Evolutionary conservation across 306 rosid species (phyloP).

Genomic region (Trifolium subterraneum): DNA sequence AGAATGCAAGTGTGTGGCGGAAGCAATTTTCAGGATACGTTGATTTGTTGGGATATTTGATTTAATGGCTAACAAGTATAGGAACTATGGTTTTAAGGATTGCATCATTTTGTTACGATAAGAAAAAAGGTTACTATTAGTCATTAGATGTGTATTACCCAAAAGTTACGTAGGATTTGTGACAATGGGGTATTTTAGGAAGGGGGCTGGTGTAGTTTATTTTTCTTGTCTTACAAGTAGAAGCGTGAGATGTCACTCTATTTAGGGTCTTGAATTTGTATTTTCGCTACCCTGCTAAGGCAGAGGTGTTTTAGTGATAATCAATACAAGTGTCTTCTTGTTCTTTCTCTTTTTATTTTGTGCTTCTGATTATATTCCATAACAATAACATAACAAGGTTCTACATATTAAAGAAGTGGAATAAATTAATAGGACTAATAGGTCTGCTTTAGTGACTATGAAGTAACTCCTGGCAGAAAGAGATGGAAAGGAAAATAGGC

Average conservation of each 20-base stretch:
- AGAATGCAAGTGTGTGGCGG: conserved; percentile 31
- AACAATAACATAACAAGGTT: neutral
- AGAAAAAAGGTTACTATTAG: conserved; percentile 26
- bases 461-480: conserved; percentile 17
- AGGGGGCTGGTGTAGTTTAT: neutral
- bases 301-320: neutral
- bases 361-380: neutral
- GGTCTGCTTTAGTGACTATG: conserved; percentile 24
- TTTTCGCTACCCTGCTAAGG: neutral
- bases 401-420: conserved; percentile 7
- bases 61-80: conserved; percentile 9
- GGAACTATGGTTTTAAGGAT: conserved; percentile 6
- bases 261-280: neutral
- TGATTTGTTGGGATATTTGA: conserved; percentile 4
- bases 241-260: neutral
- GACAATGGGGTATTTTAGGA: neutral
- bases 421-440: neutral
- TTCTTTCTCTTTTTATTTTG: conserved; percentile 1
- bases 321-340: neutral
- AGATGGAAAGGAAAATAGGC: neutral
- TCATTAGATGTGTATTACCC: neutral
- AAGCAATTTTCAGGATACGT: conserved; percentile 24
- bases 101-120: neutral
- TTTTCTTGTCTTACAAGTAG: neutral
- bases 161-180: neutral